These are phyloP conservation scores for Vachellia pachyceras DNA, from an alignment of 306 rosid species.

Conservation along the genomic window DNA sequence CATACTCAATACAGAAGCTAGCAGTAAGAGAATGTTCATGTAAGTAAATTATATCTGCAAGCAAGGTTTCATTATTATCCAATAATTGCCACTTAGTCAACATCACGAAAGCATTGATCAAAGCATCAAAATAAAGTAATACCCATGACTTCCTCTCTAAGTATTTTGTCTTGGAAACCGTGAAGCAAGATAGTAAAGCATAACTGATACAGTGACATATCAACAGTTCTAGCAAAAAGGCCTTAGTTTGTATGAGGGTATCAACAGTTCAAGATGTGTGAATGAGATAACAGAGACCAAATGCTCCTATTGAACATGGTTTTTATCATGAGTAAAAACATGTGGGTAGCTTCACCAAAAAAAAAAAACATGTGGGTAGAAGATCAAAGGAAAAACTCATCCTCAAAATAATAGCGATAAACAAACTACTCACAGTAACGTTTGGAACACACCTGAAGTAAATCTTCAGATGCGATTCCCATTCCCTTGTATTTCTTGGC, in stretches of 20 bases:
- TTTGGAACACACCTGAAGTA: slow-evolving; percentile 74
- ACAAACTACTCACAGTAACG: slow-evolving; percentile 6
- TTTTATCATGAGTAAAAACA: slow-evolving; percentile 1
- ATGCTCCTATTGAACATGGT: neutral
- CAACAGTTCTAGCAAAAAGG: neutral
- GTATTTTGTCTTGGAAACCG: neutral
- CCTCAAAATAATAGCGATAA: neutral
- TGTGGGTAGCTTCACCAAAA: no score
- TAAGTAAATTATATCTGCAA: neutral
- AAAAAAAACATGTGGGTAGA: no score
- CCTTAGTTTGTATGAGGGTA: neutral
- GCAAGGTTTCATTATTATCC: neutral
- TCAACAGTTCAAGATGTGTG: neutral
- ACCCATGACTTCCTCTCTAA: neutral
- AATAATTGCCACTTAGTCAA: slow-evolving; percentile 20
- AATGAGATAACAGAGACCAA: neutral
- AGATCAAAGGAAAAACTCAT: slow-evolving; percentile 12
- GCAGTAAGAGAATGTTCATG: neutral
- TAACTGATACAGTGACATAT: neutral
- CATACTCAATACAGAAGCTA: neutral
- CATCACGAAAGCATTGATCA: slow-evolving; percentile 34
- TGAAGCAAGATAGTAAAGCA: slow-evolving; percentile 5
- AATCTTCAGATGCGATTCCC: slow-evolving; percentile 81
- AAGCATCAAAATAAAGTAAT: slow-evolving; percentile 24
- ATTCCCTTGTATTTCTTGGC: slow-evolving; percentile 78